Evolutionary conservation across 2,329 filamentous ascomycete species (phyloP).

Genomic region (Colletotrichum sp.): DNA sequence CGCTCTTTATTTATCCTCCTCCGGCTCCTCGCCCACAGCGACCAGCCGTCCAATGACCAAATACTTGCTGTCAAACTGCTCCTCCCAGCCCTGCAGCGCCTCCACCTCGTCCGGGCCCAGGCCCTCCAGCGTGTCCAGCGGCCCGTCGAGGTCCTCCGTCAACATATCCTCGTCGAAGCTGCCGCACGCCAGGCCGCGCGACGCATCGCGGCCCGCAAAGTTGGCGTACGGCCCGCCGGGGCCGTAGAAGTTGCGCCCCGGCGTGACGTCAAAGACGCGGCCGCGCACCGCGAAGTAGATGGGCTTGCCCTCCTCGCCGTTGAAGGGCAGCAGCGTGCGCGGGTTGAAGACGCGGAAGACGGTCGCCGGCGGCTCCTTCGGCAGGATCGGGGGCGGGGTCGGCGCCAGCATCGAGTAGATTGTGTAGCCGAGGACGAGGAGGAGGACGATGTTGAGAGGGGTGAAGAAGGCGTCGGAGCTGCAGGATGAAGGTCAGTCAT

Average conservation of each 20-base stretch:
- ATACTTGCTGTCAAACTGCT: constrained; percentile 93
- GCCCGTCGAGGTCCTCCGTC: constrained; percentile 86
- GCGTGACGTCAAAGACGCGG: constrained; percentile 86
- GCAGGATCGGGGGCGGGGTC: constrained; percentile 48
- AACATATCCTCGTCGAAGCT: constrained; percentile 97
- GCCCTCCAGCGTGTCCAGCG: constrained; percentile 77
- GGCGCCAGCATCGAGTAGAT: constrained; percentile 61
- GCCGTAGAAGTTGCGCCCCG: constrained; percentile 92
- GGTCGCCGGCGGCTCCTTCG: constrained; percentile 59
- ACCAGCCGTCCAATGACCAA: constrained; percentile 90
- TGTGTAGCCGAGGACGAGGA: constrained; percentile 61
- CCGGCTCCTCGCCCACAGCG: constrained; percentile 46
- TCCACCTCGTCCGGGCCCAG: constrained; percentile 79
- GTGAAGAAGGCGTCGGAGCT: constrained; percentile 54
- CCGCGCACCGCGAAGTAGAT: constrained; percentile 94
- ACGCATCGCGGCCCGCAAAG: constrained; percentile 93
- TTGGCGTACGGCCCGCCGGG: constrained; percentile 95
- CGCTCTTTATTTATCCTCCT: constrained; percentile 34
- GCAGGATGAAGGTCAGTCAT: neutral
- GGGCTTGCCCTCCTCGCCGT: constrained; percentile 74
- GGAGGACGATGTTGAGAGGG: constrained; percentile 67
- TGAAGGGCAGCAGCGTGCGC: constrained; percentile 82
- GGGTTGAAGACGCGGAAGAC: constrained; percentile 77
- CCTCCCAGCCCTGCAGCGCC: constrained; percentile 88
- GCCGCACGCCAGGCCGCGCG: constrained; percentile 83